Conservation (phyloP, 768 basidiomycete species). For the Daedaleopsis nitida region DNA sequence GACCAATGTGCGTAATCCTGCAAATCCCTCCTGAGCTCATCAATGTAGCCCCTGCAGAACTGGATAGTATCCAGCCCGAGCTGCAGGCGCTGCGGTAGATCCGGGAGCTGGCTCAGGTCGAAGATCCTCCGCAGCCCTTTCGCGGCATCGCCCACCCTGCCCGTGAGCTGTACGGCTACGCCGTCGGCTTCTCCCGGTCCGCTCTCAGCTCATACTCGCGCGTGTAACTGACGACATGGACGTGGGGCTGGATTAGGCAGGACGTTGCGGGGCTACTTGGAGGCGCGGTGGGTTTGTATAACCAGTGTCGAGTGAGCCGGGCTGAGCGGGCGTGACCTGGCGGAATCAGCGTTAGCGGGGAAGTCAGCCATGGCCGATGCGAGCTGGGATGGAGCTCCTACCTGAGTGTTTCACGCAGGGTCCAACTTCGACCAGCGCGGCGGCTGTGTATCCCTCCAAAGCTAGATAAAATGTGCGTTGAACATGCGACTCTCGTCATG, state of each 20-base stretch:
- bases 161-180: too few relatives aligned
- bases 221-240: not conserved
- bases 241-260: not conserved
- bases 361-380: too few relatives aligned
- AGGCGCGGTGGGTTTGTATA: not conserved
- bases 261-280: not conserved
- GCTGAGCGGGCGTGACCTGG: not conserved
- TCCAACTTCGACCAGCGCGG: not conserved
- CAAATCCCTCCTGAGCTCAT: constrained; percentile 7
- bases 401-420: not conserved
- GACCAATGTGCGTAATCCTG: constrained; percentile 16
- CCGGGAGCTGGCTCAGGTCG: constrained; percentile 9
- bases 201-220: not conserved
- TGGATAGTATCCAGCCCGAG: constrained; percentile 18
- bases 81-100: constrained; percentile 15
- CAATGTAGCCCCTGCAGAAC: not conserved
- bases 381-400: too few relatives aligned
- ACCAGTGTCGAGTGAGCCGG: not conserved
- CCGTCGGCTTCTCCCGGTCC: too few relatives aligned
- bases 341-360: not conserved
- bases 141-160: not conserved
- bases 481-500: not conserved
- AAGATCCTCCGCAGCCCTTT: constrained; percentile 20
- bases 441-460: not conserved
- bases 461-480: not conserved